Conservation (phyloP, 2,329 filamentous ascomycete genomes). For the Pochonia chlamydosporia region DNA sequence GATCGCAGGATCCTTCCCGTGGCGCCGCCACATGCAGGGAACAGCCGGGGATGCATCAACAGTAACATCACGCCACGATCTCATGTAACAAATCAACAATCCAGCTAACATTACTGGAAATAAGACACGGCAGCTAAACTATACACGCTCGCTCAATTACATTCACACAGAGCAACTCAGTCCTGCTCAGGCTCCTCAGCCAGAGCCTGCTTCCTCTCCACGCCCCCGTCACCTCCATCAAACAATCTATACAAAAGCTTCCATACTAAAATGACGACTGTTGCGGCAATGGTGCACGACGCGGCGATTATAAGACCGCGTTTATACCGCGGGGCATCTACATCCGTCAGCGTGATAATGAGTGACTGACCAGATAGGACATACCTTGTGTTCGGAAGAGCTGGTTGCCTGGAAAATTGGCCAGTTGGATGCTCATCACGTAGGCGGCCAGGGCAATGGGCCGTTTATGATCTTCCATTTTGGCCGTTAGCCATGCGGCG, state of each 20-base stretch:
- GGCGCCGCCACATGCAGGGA: no score
- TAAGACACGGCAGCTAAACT: no score
- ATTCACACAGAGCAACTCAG: no score
- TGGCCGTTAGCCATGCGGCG: conserved; percentile 22
- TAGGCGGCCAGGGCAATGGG: conserved; percentile 23
- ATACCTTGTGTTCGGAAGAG: conserved; percentile 20
- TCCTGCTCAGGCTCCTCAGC: neutral
- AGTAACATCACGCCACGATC: no score
- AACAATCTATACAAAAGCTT: conserved; percentile 23
- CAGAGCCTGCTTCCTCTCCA: conserved; percentile 9
- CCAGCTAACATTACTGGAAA: no score
- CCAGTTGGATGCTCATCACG: conserved; percentile 25
- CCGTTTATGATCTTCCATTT: conserved; percentile 23
- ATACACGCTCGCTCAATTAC: no score
- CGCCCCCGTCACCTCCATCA: conserved; percentile 20
- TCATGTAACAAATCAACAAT: no score
- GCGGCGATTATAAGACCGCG: conserved; percentile 19
- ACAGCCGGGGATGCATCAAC: no score
- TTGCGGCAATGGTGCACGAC: conserved; percentile 17
- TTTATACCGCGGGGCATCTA: conserved; percentile 21
- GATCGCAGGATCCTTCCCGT: no score
- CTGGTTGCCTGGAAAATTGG: conserved; percentile 24
- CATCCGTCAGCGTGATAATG: neutral
- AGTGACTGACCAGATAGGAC: neutral
- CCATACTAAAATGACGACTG: conserved; percentile 20